Evolutionary conservation across 1,284 basidiomycete species (phyloP).

Genomic region (Ceratobasidium sp.): DNA sequence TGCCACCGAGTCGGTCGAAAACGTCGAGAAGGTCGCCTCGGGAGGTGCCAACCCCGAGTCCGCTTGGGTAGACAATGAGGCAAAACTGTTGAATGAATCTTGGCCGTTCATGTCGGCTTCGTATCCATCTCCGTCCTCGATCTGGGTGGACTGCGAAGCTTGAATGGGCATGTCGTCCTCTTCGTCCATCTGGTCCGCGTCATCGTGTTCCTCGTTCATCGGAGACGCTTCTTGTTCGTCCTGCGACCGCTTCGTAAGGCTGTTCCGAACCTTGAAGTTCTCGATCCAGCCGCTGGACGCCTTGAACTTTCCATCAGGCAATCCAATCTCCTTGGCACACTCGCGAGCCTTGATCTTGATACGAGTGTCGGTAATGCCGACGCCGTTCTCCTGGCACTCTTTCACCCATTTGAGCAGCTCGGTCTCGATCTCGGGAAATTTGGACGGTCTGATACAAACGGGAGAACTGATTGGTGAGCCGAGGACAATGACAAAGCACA

Average conservation of each 20-base stretch:
- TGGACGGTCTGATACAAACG: conserved; percentile 68
- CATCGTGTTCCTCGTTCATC: conserved; percentile 7
- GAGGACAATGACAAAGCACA: not conserved
- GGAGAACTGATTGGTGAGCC: conserved; percentile 28
- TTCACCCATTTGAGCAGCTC: conserved; percentile 72
- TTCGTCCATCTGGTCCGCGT: conserved; percentile 34
- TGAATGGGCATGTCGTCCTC: conserved; percentile 12
- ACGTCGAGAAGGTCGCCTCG: conserved; percentile 30
- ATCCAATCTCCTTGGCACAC: conserved; percentile 69
- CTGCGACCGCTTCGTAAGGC: conserved; percentile 50
- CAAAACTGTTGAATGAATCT: conserved; percentile 16
- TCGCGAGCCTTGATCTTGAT: conserved; percentile 80
- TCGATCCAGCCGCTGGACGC: conserved; percentile 92
- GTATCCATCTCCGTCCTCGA: conserved; percentile 20
- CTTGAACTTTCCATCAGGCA: conserved; percentile 82
- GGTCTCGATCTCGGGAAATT: conserved; percentile 82
- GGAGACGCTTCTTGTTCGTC: conserved; percentile 15
- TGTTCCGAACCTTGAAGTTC: conserved; percentile 87
- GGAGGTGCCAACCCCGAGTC: conserved; percentile 11
- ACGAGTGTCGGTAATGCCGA: conserved; percentile 73
- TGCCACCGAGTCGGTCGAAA: conserved; percentile 30
- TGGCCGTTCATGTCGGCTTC: conserved; percentile 5
- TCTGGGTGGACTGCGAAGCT: conserved; percentile 21
- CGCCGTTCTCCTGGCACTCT: conserved; percentile 64
- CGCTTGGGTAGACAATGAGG: conserved; percentile 4